phyloP scores from a whole-genome alignment of 441 rosid species.

The Pelargonium cotyledonis region DNA sequence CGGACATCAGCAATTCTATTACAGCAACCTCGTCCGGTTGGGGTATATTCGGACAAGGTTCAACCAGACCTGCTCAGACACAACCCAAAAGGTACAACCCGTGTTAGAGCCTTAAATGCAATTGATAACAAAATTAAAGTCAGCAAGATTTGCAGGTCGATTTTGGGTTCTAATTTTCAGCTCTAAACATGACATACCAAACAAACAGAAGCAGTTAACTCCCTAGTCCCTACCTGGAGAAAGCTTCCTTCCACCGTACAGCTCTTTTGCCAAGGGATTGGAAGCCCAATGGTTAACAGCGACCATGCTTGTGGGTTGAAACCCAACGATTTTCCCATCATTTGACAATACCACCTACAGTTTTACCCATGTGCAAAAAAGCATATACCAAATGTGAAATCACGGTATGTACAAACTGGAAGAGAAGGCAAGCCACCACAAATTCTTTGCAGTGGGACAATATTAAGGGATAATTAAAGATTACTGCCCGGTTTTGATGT shows the following conservation, averaged over 20 bases:
- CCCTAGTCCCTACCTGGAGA: constrained; percentile 46
- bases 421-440: not conserved
- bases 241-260: constrained; percentile 49
- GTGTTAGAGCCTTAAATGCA: constrained; percentile 8
- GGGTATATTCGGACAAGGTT: constrained; percentile 43
- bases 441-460: not conserved
- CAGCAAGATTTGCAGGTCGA: no score
- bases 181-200: no score
- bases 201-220: not conserved
- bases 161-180: no score
- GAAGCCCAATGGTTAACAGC: constrained; percentile 72
- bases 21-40: constrained; percentile 41
- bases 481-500: no score
- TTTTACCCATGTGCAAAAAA: constrained; percentile 17
- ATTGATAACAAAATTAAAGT: not conserved
- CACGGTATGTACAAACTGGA: not conserved
- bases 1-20: constrained; percentile 62
- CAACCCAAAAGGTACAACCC: constrained; percentile 6
- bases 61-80: constrained; percentile 45
- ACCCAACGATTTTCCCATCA: constrained; percentile 61
- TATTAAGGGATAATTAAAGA: no score
- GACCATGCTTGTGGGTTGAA: constrained; percentile 64
- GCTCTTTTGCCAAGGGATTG: constrained; percentile 69
- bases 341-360: constrained; percentile 53
- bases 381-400: not conserved